Base-by-base conservation (phyloP, 2,329 filamentous ascomycete genomes). In the Phyllosticta paracitricarpa region DNA sequence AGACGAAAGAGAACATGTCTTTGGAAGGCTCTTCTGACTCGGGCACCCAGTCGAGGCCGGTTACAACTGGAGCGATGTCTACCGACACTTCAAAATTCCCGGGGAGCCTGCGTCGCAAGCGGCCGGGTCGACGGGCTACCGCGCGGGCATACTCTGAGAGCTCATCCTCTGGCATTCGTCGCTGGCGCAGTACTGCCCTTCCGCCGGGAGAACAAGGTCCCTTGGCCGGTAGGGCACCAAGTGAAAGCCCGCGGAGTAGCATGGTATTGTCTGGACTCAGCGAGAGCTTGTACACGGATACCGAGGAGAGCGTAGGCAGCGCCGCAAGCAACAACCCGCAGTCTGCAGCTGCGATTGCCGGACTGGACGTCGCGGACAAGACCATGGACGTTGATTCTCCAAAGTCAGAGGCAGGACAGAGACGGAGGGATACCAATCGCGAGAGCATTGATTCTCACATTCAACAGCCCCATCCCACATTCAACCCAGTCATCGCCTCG, bases 91-190 rank as follows among this genome's bases (percentile, higher is more conserved):
- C 26, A 17, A 48, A 40, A 22, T 61, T 57, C 26, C 58, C 57
- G 2, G 57, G 58, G 4, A 59, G 58, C 28, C 53, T 63, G 48
- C 61, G 61, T 10, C 61, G 54, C 51, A 54, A 61, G n/a, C 58
- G 57, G n/a, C 51, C 51, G 25, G 33, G 57, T 3, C 55, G 48
- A 12, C 35, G 61, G n/a, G 30, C 8, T 10, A 61, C 59, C 2
- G 59, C 59, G 4, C 59, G 54, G 6, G 59, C 59, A 5, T 61
- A 61, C 22, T 61, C 59, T 10, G 54, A 54, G 12, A 33, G 35
- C 14, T 61, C 59, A 2, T 61, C 48, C 7, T 40, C 30, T 30
- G 24, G 28, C 5, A n/a, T 48, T n/a, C 40, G 17, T n/a, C 28
- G 26, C 4, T 61, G 59, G 59, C 51, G 59, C n/a, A 54, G 54